Base-by-base conservation (phyloP, 1,284 basidiomycete genomes). In the Cerioporus squamosus region DNA sequence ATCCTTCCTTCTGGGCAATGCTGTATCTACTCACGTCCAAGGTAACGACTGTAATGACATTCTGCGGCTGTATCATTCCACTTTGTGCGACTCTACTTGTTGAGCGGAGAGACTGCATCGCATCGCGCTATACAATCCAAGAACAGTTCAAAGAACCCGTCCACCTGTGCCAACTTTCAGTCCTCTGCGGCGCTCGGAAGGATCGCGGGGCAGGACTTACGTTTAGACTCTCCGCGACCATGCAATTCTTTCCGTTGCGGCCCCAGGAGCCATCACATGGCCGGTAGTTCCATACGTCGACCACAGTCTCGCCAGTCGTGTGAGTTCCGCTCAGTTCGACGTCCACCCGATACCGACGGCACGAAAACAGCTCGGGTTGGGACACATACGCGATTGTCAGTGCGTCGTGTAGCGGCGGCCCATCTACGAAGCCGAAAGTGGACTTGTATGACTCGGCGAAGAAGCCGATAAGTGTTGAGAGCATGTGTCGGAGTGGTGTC, bases 361-460 rank as follows among this genome's bases (percentile, higher is more conserved):
- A 75, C 18, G 72, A 70, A 72, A 94, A 93, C 2, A 93, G 66
- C 5, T 84, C 78, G 0, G 90, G 90, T 18, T 75, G 71, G 0
- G 84, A 81, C 36, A 93, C 77, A 60, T 90, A 94, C 12, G 85
- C 88, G 52, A 94, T 77, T 0, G 91, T 90, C 31, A 94, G 79
- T 0, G 91, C 85, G 66, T 95, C 93, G 63, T 95, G 93, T 2
- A 94, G 76, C 2, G 93, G 93, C 7, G 93, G 93, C 0, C 92
- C 92, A 40, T 86, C 75, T 18, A 78, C 72, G 70, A 95, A 95
- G 12, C 84, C 85, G 64, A 91, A 95, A 0, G 84, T 86, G 9
- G 83, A 75, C 64, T 82, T 80, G 72, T 92, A 93, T 4, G 85
- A 64, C 4, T 84, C 82, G 7, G 86, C 84, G 65, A 94, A 94